phyloP scores from a whole-genome alignment of 163 green algal genomes.

The Volvox carteri region DNA sequence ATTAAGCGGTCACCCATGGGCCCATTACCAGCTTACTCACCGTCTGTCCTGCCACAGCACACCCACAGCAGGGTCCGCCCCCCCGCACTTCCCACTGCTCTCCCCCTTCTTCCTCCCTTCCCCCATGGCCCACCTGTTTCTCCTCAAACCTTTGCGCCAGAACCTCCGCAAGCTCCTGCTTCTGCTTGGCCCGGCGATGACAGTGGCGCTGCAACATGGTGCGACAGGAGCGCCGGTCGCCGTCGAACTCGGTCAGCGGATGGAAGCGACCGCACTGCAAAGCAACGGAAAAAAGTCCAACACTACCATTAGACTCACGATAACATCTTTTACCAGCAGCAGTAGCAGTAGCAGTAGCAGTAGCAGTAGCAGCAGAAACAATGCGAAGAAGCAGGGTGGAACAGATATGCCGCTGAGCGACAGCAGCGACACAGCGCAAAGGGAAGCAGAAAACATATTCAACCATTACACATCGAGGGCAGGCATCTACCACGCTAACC shows the following conservation, averaged over 20 bases:
- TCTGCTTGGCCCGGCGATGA: conserved; percentile 52
- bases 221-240: conserved; percentile 83
- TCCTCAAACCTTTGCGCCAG: conserved; percentile 48
- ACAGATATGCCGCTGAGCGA: no score
- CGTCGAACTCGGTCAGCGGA: conserved; percentile 83
- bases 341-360: not conserved
- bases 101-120: not conserved
- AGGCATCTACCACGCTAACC: not conserved
- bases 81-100: not conserved
- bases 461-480: not conserved
- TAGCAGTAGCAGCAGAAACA: not conserved
- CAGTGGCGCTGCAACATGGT: conserved; percentile 59
- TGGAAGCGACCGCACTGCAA: conserved; percentile 89
- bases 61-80: not conserved
- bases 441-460: not conserved
- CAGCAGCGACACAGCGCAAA: not conserved
- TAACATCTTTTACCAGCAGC: not conserved
- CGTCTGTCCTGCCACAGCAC: no score
- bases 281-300: no score
- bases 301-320: no score
- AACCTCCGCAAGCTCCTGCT: conserved; percentile 54
- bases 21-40: no score
- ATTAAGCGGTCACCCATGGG: no score
- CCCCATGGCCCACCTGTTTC: conserved; percentile 23
- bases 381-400: not conserved